Base-by-base conservation (phyloP, 345 rosid genomes). In the Orychophragmus violaceus region DNA sequence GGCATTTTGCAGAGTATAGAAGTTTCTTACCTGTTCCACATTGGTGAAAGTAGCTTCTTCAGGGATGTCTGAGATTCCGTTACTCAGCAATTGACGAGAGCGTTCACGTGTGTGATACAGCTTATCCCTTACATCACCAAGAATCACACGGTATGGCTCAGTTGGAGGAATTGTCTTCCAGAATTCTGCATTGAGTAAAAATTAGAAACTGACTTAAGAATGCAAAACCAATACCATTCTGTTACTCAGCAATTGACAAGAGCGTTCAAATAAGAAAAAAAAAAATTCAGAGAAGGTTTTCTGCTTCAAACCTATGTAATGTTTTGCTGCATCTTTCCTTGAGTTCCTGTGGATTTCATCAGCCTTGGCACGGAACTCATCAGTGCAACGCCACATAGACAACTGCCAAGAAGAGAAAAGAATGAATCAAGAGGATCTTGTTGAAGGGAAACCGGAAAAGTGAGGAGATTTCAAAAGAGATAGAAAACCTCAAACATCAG, bases 301-400 rank as follows among this genome's bases (percentile, higher is more conserved):
- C 18, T 23, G 49, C 17, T 45, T 35, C 24, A 72, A 81, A 91
- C 99, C 97, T 78, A 95, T 95, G 69, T 88, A 95, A 79, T 95
- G 99, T 71, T 95, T 95, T 52, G 99, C 88, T 58, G 99, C 88
- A 77, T 95, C 97, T 82, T 72, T 91, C 79, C 74, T 91, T 35
- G 93, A 82, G 64, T 84, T 84, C 65, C 83, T 76, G 60, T 84
- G 97, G 64, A 95, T 88, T 59, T 79, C 83, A 27, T 89, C 90
- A 0, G 95, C 95, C 53, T 81, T 82, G 11, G 70, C 72, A 55
- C 95, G 96, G 54, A 95, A 95, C 77, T 95, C 99, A 61, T 87
- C 96, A 62, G 79, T 90, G 80, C 99, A 95, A 74, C 97, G 95
- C 99, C 99, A 95, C 99, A 95, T 95, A 53, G 99, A 95, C 81